Evolutionary conservation across 257 asterid species (phyloP).

Genomic region (Parsonsia alboflavescens): DNA sequence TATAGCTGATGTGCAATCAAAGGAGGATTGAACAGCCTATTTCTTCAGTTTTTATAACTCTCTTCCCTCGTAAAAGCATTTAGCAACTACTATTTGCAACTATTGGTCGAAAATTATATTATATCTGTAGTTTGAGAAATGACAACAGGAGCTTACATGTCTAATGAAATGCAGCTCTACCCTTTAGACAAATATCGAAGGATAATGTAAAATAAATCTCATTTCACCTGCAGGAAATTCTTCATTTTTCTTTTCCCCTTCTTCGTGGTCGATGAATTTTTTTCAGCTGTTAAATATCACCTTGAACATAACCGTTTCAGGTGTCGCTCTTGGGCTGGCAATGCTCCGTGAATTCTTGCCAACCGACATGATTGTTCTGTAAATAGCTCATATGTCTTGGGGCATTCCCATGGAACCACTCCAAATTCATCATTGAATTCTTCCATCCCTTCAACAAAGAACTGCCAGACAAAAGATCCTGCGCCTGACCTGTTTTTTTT

Average conservation of each 20-base stretch:
- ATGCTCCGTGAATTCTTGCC: conserved; percentile 80
- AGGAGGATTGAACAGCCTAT: not conserved
- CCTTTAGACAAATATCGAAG: conserved; percentile 4
- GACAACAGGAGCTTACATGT: too few species aligned
- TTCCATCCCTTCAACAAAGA: conserved; percentile 86
- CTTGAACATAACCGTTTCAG: conserved; percentile 57
- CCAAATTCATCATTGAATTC: conserved; percentile 88
- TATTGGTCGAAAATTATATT: conserved; percentile 3
- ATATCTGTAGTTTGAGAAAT: conserved; percentile 6
- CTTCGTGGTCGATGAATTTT: not conserved
- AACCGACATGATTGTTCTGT: conserved; percentile 80
- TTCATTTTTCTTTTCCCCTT: not conserved
- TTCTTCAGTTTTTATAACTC: not conserved
- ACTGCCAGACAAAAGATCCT: conserved; percentile 92
- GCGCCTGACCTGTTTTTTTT: conserved; percentile 59
- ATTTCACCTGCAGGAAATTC: not conserved
- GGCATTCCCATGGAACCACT: conserved; percentile 76
- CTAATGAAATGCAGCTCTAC: conserved; percentile 7
- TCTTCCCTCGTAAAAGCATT: not conserved
- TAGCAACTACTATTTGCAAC: not conserved
- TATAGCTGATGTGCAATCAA: not conserved
- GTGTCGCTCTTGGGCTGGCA: conserved; percentile 60
- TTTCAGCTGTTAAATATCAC: conserved; percentile 4
- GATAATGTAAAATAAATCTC: not conserved
- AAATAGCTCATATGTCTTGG: conserved; percentile 57